Conservation (phyloP, 2,329 filamentous ascomycete genomes). For the Chaetomium globosum region DNA sequence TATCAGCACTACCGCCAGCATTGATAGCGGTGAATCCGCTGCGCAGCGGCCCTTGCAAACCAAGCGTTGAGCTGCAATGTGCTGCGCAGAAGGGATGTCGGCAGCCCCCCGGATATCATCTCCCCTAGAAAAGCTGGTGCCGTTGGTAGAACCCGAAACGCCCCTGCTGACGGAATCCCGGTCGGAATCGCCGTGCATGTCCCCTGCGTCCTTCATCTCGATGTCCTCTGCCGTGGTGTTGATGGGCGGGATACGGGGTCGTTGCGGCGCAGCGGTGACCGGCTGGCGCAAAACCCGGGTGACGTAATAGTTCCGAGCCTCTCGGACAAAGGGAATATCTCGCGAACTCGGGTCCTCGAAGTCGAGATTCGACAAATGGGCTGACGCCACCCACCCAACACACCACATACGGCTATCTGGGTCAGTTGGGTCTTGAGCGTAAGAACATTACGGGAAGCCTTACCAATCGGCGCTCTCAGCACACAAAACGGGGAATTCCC, state of each 20-base stretch:
- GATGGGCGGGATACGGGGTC: background rate
- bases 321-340: slow-evolving; percentile 29
- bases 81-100: slow-evolving; percentile 18
- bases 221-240: slow-evolving; percentile 20
- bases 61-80: slow-evolving; percentile 31
- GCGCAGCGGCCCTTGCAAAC: slow-evolving; percentile 18
- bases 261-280: background rate
- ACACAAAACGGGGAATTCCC: slow-evolving; percentile 48
- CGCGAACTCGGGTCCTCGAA: slow-evolving; percentile 30
- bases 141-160: slow-evolving; percentile 18
- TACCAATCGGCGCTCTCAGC: slow-evolving; percentile 42
- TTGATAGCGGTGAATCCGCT: slow-evolving; percentile 24
- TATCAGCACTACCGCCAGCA: background rate
- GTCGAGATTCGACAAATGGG: slow-evolving; percentile 33
- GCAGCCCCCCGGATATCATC: slow-evolving; percentile 2
- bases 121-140: slow-evolving; percentile 28
- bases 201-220: slow-evolving; percentile 30
- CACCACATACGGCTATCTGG: slow-evolving; percentile 6
- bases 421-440: background rate
- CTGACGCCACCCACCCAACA: slow-evolving; percentile 37
- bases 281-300: background rate
- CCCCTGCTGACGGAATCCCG: slow-evolving; percentile 21
- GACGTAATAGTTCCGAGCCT: slow-evolving; percentile 30
- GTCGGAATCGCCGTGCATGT: slow-evolving; percentile 18
- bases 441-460: slow-evolving; percentile 27